phyloP scores from a whole-genome alignment of 78 protist species.

The Dictyostelium firmibasis region DNA sequence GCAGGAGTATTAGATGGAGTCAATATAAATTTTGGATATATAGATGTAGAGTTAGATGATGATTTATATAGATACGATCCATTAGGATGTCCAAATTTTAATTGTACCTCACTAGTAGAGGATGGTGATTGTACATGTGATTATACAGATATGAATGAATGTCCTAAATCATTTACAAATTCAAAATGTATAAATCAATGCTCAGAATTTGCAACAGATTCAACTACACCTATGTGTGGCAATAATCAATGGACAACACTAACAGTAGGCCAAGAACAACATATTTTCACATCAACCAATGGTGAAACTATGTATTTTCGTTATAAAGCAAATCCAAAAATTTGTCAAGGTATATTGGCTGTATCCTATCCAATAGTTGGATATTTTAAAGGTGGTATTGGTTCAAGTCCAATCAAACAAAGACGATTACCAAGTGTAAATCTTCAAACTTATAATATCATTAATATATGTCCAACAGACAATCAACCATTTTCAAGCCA shows the following conservation, averaged over 20 bases:
- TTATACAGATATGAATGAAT: slow-evolving; percentile 1
- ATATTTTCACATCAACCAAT: not conserved
- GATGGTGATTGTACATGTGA: slow-evolving; percentile 49
- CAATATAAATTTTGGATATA: slow-evolving; percentile 33
- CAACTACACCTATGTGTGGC: not conserved
- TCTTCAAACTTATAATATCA: not conserved
- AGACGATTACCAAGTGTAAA: not conserved
- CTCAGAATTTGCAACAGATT: not conserved
- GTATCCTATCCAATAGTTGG: not conserved
- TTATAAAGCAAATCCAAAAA: slow-evolving; percentile 28
- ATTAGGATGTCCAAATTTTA: slow-evolving; percentile 32
- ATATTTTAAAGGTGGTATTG: not conserved
- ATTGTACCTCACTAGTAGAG: not conserved
- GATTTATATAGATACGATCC: not conserved
- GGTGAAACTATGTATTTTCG: not conserved
- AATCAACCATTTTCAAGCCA: not conserved
- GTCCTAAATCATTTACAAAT: not conserved
- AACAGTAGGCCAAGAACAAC: not conserved
- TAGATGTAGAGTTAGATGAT: slow-evolving; percentile 30
- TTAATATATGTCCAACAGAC: slow-evolving; percentile 52
- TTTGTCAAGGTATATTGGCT: slow-evolving; percentile 19
- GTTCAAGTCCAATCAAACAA: not conserved
- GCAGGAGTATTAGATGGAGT: slow-evolving; percentile 15
- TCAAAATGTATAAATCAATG: slow-evolving; percentile 13
- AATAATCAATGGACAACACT: slow-evolving; percentile 1